A percentile compares a stretch with the other conserved stretches of the same genome.
These are phyloP conservation scores for Penicillium pulvis DNA, from an alignment of 495 filamentous ascomycete species.

Conservation along the genomic window DNA sequence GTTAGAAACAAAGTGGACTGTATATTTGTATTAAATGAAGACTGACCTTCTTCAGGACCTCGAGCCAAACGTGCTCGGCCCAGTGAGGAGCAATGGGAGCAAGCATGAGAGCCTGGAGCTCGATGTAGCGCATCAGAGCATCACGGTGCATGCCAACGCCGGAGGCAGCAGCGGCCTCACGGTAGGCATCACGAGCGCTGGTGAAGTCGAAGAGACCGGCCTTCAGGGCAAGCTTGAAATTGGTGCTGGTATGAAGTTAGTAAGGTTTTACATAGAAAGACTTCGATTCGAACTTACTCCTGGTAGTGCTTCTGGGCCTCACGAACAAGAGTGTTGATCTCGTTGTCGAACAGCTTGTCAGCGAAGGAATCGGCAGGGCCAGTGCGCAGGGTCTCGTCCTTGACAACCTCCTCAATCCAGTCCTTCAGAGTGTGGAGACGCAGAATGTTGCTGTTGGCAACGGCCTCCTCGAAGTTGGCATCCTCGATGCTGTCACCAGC, in stretches of 20 bases:
- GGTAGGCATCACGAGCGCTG: constrained; percentile 84
- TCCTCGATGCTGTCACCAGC: constrained; percentile 93
- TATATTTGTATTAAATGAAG: background rate
- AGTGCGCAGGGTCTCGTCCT: constrained; percentile 70
- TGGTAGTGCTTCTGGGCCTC: constrained; percentile 78
- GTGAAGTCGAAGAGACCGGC: constrained; percentile 88
- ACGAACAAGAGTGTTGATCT: constrained; percentile 80
- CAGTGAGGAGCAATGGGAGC: constrained; percentile 88
- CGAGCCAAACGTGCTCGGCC: constrained; percentile 90
- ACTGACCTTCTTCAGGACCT: constrained; percentile 74
- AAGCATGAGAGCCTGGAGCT: constrained; percentile 82
- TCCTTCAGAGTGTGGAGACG: constrained; percentile 82
- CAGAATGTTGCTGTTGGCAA: constrained; percentile 88
- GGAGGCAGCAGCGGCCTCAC: constrained; percentile 71
- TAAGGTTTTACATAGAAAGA: background rate
- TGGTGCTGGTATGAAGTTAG: constrained; percentile 54
- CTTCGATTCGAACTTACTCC: constrained; percentile 43
- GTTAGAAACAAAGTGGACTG: constrained; percentile 21
- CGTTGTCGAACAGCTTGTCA: constrained; percentile 90
- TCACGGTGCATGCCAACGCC: constrained; percentile 83
- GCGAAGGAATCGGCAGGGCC: constrained; percentile 76
- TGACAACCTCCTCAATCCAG: constrained; percentile 85
- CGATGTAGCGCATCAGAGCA: constrained; percentile 73
- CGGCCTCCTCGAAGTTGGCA: constrained; percentile 95
- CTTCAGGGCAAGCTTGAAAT: constrained; percentile 92